Evolutionary conservation across 495 filamentous ascomycete genomes (phyloP), one percentile per base, ranked within the genome.

Genomic region (Bathelium albidoporum): DNA sequence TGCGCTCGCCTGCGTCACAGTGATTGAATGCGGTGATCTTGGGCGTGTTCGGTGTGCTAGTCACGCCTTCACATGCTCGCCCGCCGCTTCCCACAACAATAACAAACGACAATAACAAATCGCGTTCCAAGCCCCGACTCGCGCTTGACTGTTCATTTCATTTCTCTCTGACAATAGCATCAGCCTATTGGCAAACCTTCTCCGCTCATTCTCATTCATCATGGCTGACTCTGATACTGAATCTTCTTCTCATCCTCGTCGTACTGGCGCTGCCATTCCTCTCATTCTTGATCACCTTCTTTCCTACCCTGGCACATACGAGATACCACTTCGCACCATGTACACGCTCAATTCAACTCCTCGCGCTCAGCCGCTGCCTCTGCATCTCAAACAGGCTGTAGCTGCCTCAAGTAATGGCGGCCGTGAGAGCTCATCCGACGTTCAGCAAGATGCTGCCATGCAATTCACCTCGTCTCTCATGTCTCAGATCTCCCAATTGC

Each of bases 271-370:
- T 4, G 70, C 73, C 11, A 75, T 73, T 69, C 72, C 72, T 62
- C 64, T 70, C 59, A 85, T 90, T 64, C 79, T 90, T 55, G 87
- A 90, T 60, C 87, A 90, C 70, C 78, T 85, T 62, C 73, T 87
- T 49, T 80, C 85, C 36, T 85, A 89, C 70, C 84, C 86, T 10
- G 79, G 77, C 63, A 79, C 78, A 34, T 89, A 89, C 69, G 87
- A 89, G 68, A 85, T 90, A 44, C 88, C 87, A 18, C 78, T 90
- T 24, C 82, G 87, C 59, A 88, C 83, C 62, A 89, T 89, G 80
- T 90, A 90, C 72, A 81, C 80, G 16, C 77, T 90, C 72, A 90
- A 90, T 69, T 86, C 81, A 64, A 78, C 82, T 44, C 78, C 82
- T 4, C 72, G 74, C 59, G 73, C 76, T 62, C 69, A 80, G 73